A percentile compares a stretch with the other conserved stretches of the same genome.
Conservation (phyloP, 2,329 filamentous ascomycete species). For the Penicillium sp. region DNA sequence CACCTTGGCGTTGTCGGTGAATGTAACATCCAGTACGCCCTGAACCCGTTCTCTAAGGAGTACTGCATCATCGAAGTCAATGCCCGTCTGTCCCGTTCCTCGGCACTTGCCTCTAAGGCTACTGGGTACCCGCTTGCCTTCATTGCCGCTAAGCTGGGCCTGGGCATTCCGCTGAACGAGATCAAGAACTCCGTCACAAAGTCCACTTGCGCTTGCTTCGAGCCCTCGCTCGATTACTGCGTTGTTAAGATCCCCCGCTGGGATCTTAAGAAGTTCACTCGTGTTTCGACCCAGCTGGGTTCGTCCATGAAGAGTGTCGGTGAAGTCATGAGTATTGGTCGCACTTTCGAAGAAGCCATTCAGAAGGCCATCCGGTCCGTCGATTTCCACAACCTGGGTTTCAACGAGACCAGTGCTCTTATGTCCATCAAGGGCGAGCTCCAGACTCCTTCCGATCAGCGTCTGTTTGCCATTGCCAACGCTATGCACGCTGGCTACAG, state of each 20-base stretch:
- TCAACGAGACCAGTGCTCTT: slow-evolving; percentile 84
- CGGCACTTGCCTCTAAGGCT: slow-evolving; percentile 91
- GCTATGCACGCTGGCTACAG: slow-evolving; percentile 93
- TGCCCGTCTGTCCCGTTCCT: slow-evolving; percentile 90
- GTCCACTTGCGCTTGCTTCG: slow-evolving; percentile 94
- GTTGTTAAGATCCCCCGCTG: slow-evolving; percentile 98
- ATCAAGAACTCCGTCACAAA: slow-evolving; percentile 96
- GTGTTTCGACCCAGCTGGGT: slow-evolving; percentile 90
- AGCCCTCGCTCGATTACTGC: slow-evolving; percentile 95
- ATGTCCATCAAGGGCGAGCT: slow-evolving; percentile 97
- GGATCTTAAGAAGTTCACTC: slow-evolving; percentile 98
- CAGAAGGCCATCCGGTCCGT: slow-evolving; percentile 96
- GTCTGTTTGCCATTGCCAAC: slow-evolving; percentile 95
- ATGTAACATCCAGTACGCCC: slow-evolving; percentile 97
- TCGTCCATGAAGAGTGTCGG: slow-evolving; percentile 99
- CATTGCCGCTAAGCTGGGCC: slow-evolving; percentile 92
- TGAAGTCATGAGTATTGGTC: slow-evolving; percentile 97
- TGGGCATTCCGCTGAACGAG: slow-evolving; percentile 92
- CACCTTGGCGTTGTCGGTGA: slow-evolving; percentile 97
- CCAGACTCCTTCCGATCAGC: slow-evolving; percentile 95
- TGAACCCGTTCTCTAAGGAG: slow-evolving; percentile 91
- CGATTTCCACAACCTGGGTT: slow-evolving; percentile 92
- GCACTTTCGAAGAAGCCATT: slow-evolving; percentile 96
- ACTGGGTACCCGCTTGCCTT: slow-evolving; percentile 96
- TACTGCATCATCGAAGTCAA: slow-evolving; percentile 99